A percentile compares a stretch with the other conserved stretches of the same genome.
These are phyloP conservation scores for Pseudogymnoascus sp. DNA, from an alignment of 2,329 filamentous ascomycete species.

Conservation along the genomic window DNA sequence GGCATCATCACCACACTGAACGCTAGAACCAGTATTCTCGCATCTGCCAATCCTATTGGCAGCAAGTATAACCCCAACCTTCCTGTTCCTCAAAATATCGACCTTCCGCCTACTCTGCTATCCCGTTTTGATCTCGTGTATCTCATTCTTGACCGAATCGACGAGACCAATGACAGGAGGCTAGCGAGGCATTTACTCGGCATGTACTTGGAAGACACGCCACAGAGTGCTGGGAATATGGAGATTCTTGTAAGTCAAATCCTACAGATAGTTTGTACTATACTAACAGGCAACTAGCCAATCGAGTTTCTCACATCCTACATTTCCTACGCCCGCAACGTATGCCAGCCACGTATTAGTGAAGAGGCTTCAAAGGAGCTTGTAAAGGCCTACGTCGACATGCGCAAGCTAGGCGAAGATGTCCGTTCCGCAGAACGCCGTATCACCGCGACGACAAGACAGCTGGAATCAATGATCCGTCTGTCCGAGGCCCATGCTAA, in stretches of 20 bases:
- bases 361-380: constrained; percentile 75
- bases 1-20: constrained; percentile 85
- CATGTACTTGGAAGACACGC: constrained; percentile 94
- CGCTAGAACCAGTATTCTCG: constrained; percentile 88
- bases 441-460: constrained; percentile 94
- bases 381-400: constrained; percentile 80
- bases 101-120: constrained; percentile 87
- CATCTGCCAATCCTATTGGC: constrained; percentile 95
- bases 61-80: constrained; percentile 96
- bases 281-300: constrained; percentile 47
- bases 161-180: constrained; percentile 81
- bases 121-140: constrained; percentile 97
- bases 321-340: constrained; percentile 88
- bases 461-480: constrained; percentile 97
- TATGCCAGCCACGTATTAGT: constrained; percentile 77
- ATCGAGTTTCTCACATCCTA: constrained; percentile 94
- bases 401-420: constrained; percentile 87
- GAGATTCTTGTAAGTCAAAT: constrained; percentile 68
- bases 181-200: constrained; percentile 87
- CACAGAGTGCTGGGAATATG: constrained; percentile 64
- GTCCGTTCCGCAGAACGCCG: constrained; percentile 85
- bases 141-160: constrained; percentile 86
- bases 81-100: constrained; percentile 95
- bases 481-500: constrained; percentile 94
- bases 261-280: constrained; percentile 3